Conservation (phyloP, 495 filamentous ascomycete species). For the Aspergillus sparsus region DNA sequence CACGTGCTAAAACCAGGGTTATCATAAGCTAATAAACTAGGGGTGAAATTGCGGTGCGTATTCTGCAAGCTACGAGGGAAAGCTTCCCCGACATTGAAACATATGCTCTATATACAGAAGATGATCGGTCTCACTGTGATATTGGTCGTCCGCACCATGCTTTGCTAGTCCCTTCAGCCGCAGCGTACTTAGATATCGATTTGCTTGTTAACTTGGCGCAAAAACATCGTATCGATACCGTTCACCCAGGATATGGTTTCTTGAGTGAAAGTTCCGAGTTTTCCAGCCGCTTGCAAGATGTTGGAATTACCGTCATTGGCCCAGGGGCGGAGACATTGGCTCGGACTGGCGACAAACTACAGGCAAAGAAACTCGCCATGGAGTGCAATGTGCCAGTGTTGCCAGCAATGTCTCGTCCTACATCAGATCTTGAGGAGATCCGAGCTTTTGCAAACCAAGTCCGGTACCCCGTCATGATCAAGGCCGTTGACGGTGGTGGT, state of each 20-base stretch:
- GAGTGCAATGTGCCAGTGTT: slow-evolving; percentile 56
- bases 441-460: slow-evolving; percentile 44
- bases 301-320: slow-evolving; percentile 52
- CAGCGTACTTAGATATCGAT: slow-evolving; percentile 53
- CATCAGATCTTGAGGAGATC: slow-evolving; percentile 39
- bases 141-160: slow-evolving; percentile 46
- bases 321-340: slow-evolving; percentile 54
- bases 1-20: background rate
- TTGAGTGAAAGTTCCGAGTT: slow-evolving; percentile 61
- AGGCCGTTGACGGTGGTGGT: slow-evolving; percentile 55
- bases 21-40: slow-evolving; percentile 33
- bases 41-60: slow-evolving; percentile 63
- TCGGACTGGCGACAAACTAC: slow-evolving; percentile 58
- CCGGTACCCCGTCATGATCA: slow-evolving; percentile 60
- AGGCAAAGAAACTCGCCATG: slow-evolving; percentile 54
- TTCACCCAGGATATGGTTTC: slow-evolving; percentile 66
- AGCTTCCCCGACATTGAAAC: slow-evolving; percentile 49
- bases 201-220: slow-evolving; percentile 47
- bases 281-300: slow-evolving; percentile 51
- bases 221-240: slow-evolving; percentile 53
- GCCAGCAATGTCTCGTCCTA: slow-evolving; percentile 48
- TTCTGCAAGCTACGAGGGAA: slow-evolving; percentile 58
- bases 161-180: slow-evolving; percentile 49
- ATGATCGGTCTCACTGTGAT: slow-evolving; percentile 56
- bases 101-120: slow-evolving; percentile 53